phyloP scores from a whole-genome alignment of 192 early-diverging fungal species.

The Coemansia furcata region DNA sequence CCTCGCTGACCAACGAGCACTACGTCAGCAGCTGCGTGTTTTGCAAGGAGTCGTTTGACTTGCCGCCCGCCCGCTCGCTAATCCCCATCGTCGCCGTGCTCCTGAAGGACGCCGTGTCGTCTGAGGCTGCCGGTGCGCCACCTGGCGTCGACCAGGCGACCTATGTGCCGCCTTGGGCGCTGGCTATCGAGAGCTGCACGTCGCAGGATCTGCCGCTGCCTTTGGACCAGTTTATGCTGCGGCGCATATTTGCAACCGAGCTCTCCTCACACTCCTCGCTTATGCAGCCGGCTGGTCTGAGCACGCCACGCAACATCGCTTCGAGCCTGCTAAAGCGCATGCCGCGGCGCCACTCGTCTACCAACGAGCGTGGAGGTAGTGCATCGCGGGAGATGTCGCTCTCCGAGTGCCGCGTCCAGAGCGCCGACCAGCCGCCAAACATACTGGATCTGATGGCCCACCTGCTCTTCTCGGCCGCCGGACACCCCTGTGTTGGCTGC shows the following conservation, averaged over 20 bases:
- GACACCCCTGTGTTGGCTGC: conserved; percentile 37
- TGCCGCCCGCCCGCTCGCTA: conserved; percentile 40
- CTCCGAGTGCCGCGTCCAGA: conserved; percentile 18
- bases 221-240: conserved; percentile 46
- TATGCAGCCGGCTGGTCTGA: conserved; percentile 4
- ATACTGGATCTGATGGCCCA: conserved; percentile 43
- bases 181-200: conserved; percentile 24
- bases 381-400: conserved; percentile 23
- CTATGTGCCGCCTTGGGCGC: conserved; percentile 9
- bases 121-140: conserved; percentile 11
- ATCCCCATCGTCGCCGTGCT: conserved; percentile 52
- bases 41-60: conserved; percentile 35
- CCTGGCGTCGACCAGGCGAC: conserved; percentile 1
- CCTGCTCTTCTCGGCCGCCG: conserved; percentile 27
- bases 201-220: conserved; percentile 23
- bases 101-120: conserved; percentile 44
- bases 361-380: neutral
- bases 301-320: conserved; percentile 18
- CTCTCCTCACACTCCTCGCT: conserved; percentile 22
- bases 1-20: conserved; percentile 31
- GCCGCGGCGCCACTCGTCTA: conserved; percentile 41
- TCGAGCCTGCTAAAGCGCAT: conserved; percentile 41
- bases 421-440: conserved; percentile 15
- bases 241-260: conserved; percentile 46
- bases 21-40: conserved; percentile 40